These are phyloP conservation scores for Prunus dulcis DNA, from an alignment of 306 rosid species.

Conservation along the genomic window DNA sequence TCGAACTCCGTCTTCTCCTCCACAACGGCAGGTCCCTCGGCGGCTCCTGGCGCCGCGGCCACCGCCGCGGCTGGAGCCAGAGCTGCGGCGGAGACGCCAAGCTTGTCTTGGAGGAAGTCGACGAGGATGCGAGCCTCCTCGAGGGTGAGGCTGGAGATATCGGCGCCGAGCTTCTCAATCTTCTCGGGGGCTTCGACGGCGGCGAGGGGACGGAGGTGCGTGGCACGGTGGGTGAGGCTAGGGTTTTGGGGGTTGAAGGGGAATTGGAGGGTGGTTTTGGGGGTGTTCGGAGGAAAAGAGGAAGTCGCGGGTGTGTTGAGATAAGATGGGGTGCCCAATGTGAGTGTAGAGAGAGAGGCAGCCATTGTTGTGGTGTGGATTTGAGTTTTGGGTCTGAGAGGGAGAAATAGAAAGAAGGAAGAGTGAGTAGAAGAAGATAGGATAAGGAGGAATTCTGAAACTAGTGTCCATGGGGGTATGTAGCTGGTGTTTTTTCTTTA, in stretches of 20 bases:
- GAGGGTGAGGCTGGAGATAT: conserved; percentile 69
- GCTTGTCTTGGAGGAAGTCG: conserved; percentile 87
- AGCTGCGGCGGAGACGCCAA: conserved; percentile 86
- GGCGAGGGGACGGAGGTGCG: conserved; percentile 56
- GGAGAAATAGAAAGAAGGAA: neutral
- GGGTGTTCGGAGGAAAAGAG: conserved; percentile 31
- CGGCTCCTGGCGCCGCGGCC: conserved; percentile 36
- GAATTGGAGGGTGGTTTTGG: conserved; percentile 44
- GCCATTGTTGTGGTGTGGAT: conserved; percentile 36
- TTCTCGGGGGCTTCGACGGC: conserved; percentile 61
- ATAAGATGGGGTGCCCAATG: conserved; percentile 40
- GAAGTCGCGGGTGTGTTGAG: conserved; percentile 29
- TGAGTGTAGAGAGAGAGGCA: conserved; percentile 51
- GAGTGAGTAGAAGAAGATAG: conserved; percentile 7
- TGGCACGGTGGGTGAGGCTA: conserved; percentile 37
- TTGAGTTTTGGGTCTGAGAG: neutral
- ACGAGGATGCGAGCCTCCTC: conserved; percentile 79
- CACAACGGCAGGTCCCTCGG: conserved; percentile 24
- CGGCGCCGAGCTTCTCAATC: conserved; percentile 61
- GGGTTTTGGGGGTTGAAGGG: conserved; percentile 24
- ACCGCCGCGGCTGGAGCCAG: conserved; percentile 66
- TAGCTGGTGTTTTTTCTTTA: neutral
- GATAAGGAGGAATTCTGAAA: conserved; percentile 31
- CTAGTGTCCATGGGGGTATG: neutral
- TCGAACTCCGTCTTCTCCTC: conserved; percentile 98